Evolutionary conservation across 2,329 filamentous ascomycete genomes (phyloP), one percentile per base, ranked within the genome.

Genomic region (Dendrostoma leiphaemia): DNA sequence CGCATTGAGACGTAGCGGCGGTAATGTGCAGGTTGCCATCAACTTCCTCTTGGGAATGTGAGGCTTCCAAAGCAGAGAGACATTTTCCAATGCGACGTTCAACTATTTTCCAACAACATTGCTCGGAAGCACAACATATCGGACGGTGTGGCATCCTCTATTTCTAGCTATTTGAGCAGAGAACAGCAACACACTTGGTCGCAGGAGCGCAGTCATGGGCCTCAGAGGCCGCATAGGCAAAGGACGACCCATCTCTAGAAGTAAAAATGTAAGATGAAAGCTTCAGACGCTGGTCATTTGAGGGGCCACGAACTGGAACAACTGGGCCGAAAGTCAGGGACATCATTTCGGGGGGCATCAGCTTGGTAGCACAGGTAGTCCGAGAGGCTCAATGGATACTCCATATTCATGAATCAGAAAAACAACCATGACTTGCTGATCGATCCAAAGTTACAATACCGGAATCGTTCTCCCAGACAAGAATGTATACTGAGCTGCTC

Each of bases 11-110:
- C 83, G 93, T 64, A 90, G 90, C 57, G 94, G 94, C 8, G 94
- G 94, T 10, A 97, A 90, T 68, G 94, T 97, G 37, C 91, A 97
- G 69, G 94, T 93, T 10, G 94, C 90, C 5, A 83, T 95, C 50
- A 89, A 94, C 72, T 84, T 90, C 65, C 73, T 95, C 53, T 71
- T 89, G 28, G 73, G 67, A 54, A 65, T 67, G 31, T 66, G 45
- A 56, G 26, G 7, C 6, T 10, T 15, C 26, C 7, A 15, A 4
- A 6, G 17, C 13, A 31, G 17, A 10, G 13, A 45, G 24, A 12
- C 13, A 37, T 6, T 15, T 37, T 12, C 13, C 6, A 7, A 6
- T 17, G 13, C 17, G 6, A 15, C 34, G 6, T 37, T 17, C 13
- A n/a, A 37, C 15, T 37, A n/a, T 37, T 6, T 5, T 5, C 6